Evolutionary conservation across 768 basidiomycete species (phyloP).

Genomic region (Hortiboletus flavorubellus): DNA sequence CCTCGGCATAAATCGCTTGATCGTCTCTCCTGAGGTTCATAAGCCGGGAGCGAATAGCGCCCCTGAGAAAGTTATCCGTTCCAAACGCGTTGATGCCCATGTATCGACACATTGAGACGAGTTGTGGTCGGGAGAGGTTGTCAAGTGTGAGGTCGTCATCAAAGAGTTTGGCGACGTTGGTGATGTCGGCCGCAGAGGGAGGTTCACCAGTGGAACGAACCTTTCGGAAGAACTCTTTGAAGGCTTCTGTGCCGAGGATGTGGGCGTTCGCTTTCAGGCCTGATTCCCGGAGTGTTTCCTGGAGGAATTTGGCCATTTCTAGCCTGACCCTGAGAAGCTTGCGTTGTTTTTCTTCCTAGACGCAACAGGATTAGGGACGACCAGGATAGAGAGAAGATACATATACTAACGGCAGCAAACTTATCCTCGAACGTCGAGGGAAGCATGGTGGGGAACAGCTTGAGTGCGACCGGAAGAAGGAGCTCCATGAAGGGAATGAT

Average conservation of each 20-base stretch:
- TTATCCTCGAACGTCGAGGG: conserved; percentile 99
- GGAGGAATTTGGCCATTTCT: conserved; percentile 99
- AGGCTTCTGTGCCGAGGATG: conserved; percentile 91
- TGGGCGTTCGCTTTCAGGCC: conserved; percentile 90
- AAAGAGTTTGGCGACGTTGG: conserved; percentile 95
- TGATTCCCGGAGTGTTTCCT: conserved; percentile 94
- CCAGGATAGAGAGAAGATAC: not conserved
- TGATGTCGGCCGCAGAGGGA: conserved; percentile 83
- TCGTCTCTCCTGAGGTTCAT: conserved; percentile 87
- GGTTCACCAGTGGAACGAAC: conserved; percentile 94
- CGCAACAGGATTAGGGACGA: not conserved
- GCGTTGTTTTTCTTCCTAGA: conserved; percentile 92
- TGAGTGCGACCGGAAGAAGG: conserved; percentile 91
- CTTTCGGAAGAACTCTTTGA: conserved; percentile 99
- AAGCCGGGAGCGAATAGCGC: conserved; percentile 81
- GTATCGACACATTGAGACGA: conserved; percentile 95
- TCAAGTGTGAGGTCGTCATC: conserved; percentile 97
- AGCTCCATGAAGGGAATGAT: conserved; percentile 99
- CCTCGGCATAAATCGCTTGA: conserved; percentile 86
- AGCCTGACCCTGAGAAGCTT: conserved; percentile 91
- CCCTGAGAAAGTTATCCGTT: conserved; percentile 96
- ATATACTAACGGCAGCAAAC: conserved; percentile 76
- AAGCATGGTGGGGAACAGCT: conserved; percentile 98
- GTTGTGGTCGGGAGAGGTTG: conserved; percentile 96
- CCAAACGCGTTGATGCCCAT: conserved; percentile 99